Percentiles rank a stretch among this genome's conserved stretches.
These are phyloP conservation scores for Neonectria neomacrospora DNA, from an alignment of 2,329 filamentous ascomycete species.

Conservation along the genomic window DNA sequence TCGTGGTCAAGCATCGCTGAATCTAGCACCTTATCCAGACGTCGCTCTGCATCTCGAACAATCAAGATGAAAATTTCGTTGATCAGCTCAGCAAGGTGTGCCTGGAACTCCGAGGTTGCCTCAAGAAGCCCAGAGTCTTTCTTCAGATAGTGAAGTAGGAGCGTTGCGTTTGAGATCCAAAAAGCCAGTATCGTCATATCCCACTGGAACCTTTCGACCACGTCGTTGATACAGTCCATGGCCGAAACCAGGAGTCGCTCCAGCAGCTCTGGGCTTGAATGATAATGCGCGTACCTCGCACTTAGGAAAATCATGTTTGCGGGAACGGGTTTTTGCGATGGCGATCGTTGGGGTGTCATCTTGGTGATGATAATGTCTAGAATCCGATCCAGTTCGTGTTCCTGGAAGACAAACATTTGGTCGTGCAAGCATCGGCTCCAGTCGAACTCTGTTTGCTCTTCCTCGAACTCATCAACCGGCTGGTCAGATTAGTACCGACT, in stretches of 20 bases:
- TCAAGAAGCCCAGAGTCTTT: slow-evolving; percentile 87
- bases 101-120: slow-evolving; percentile 88
- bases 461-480: slow-evolving; percentile 82
- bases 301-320: slow-evolving; percentile 97
- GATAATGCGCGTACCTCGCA: slow-evolving; percentile 95
- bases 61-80: slow-evolving; percentile 99
- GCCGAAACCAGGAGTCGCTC: slow-evolving; percentile 83
- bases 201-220: slow-evolving; percentile 97
- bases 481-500: slow-evolving; percentile 44
- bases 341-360: slow-evolving; percentile 95
- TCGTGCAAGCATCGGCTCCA: slow-evolving; percentile 96
- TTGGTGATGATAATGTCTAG: slow-evolving; percentile 96
- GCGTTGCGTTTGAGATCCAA: slow-evolving; percentile 97
- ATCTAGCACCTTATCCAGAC: slow-evolving; percentile 96
- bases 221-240: slow-evolving; percentile 96
- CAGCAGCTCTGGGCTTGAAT: slow-evolving; percentile 87
- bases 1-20: slow-evolving; percentile 96
- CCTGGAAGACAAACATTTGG: slow-evolving; percentile 99
- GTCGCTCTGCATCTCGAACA: slow-evolving; percentile 92
- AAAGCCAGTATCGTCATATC: slow-evolving; percentile 99
- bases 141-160: slow-evolving; percentile 95
- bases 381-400: slow-evolving; percentile 89
- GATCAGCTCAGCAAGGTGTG: slow-evolving; percentile 91
- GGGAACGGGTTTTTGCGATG: slow-evolving; percentile 96
- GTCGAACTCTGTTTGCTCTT: slow-evolving; percentile 93